phyloP scores from a whole-genome alignment of 352 stramenopile species.

The Globisporangium orthogonon region DNA sequence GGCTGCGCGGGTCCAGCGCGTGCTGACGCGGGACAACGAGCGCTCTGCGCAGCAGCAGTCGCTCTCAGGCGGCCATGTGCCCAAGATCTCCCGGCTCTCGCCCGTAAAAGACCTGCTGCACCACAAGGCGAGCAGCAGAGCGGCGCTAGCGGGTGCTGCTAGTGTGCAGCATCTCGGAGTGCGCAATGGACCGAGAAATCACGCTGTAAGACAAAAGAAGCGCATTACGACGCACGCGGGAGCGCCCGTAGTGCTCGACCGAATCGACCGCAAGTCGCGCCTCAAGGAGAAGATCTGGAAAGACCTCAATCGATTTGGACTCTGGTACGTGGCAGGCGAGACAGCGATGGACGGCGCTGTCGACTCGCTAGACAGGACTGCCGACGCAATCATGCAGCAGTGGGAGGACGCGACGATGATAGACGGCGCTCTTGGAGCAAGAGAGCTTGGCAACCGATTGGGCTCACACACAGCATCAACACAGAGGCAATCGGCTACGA shows the following conservation, averaged over 20 bases:
- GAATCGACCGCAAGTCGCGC: conserved; percentile 19
- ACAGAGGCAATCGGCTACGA: neutral
- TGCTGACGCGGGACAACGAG: conserved; percentile 2
- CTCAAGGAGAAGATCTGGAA: conserved; percentile 49
- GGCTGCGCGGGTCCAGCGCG: conserved; percentile 33
- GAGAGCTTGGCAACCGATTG: neutral
- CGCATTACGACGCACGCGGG: conserved; percentile 22
- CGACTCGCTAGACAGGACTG: conserved; percentile 40
- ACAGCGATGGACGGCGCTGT: conserved; percentile 13
- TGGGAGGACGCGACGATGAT: conserved; percentile 19
- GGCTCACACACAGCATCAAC: neutral
- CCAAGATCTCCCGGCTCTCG: conserved; percentile 46
- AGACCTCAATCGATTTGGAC: conserved; percentile 45
- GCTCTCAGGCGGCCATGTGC: conserved; percentile 10
- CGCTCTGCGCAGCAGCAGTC: neutral
- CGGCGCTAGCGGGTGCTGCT: neutral
- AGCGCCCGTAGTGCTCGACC: conserved; percentile 25
- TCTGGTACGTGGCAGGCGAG: conserved; percentile 35
- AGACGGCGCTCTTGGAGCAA: neutral
- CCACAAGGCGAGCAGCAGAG: conserved; percentile 11
- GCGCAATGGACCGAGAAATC: conserved; percentile 11
- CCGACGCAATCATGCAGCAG: conserved; percentile 57
- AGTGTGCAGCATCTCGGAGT: neutral
- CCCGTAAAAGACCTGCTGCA: conserved; percentile 7
- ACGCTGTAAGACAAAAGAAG: conserved; percentile 11